Percentiles rank a stretch among this genome's conserved stretches.
phyloP scores from a whole-genome alignment of 2,329 filamentous ascomycete genomes.

The Arthrobotrys sphaeroides region DNA sequence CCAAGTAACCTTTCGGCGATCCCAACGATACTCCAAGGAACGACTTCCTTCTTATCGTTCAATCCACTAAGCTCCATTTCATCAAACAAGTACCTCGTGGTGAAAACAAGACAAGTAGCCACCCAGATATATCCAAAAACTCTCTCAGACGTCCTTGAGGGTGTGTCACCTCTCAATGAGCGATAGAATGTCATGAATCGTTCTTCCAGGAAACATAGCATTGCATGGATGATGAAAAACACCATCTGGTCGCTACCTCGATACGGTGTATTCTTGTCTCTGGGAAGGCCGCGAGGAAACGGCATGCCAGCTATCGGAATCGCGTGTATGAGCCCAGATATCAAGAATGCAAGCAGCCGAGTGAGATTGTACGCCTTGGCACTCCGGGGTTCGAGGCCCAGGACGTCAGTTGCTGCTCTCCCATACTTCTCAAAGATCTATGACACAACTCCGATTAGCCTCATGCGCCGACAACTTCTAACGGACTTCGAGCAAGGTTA shows the following conservation, averaged over 20 bases:
- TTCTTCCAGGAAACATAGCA: not conserved
- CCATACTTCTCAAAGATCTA: constrained; percentile 18
- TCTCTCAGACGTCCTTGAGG: not conserved
- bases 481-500: not conserved
- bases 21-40: not conserved
- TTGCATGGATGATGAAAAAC: constrained; percentile 3
- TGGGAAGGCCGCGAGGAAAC: not conserved
- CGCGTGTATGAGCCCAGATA: constrained; percentile 5
- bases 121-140: not conserved
- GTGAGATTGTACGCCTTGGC: not conserved
- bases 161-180: not conserved
- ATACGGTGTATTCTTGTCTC: constrained; percentile 13
- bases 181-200: not conserved
- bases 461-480: not conserved
- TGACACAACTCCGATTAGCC: not conserved
- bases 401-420: not conserved
- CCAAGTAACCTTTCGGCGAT: not conserved
- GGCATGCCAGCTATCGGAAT: not conserved
- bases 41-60: constrained; percentile 1
- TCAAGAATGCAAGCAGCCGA: not conserved
- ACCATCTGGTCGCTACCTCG: constrained; percentile 4
- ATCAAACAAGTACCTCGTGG: constrained; percentile 4
- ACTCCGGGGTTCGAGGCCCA: not conserved
- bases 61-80: constrained; percentile 13
- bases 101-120: not conserved